Conservation (phyloP, 805 yeast species). For the Yamadazyma insecticola region DNA sequence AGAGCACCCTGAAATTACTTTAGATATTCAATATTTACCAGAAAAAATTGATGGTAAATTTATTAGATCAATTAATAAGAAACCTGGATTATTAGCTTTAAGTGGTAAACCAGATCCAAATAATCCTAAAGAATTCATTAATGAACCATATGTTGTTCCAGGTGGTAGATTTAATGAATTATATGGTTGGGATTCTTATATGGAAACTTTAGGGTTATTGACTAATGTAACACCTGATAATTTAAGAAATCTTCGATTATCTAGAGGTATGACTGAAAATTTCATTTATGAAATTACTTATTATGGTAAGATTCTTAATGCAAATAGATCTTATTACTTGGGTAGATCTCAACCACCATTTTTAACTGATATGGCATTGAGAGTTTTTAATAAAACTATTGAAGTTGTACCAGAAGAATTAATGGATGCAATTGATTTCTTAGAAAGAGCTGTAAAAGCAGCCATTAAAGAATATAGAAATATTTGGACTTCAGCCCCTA, state of each 20-base stretch:
- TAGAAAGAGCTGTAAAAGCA: slow-evolving; percentile 61
- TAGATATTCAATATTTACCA: slow-evolving; percentile 79
- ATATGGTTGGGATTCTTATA: slow-evolving; percentile 98
- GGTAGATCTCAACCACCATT: slow-evolving; percentile 97
- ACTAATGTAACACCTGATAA: slow-evolving; percentile 40
- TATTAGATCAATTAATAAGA: slow-evolving; percentile 69
- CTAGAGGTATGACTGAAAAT: slow-evolving; percentile 88
- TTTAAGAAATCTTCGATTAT: slow-evolving; percentile 54
- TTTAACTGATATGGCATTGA: slow-evolving; percentile 83
- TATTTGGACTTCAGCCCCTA: slow-evolving; percentile 76
- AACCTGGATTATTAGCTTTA: slow-evolving; percentile 82
- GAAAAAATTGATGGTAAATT: slow-evolving; percentile 68
- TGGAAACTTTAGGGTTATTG: slow-evolving; percentile 81
- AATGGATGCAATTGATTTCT: slow-evolving; percentile 49
- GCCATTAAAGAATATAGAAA: slow-evolving; percentile 82
- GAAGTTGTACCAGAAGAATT: slow-evolving; percentile 34
- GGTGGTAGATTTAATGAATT: slow-evolving; percentile 97
- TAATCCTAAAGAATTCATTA: slow-evolving; percentile 48
- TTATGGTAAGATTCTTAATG: slow-evolving; percentile 90
- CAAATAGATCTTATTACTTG: slow-evolving; percentile 86
- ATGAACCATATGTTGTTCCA: slow-evolving; percentile 89
- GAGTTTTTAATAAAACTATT: slow-evolving; percentile 58
- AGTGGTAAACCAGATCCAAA: slow-evolving; percentile 62
- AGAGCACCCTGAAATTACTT: slow-evolving; percentile 48
- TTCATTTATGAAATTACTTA: slow-evolving; percentile 85